Conservation (phyloP, 345 rosid genomes). For the Camelina laxa region DNA sequence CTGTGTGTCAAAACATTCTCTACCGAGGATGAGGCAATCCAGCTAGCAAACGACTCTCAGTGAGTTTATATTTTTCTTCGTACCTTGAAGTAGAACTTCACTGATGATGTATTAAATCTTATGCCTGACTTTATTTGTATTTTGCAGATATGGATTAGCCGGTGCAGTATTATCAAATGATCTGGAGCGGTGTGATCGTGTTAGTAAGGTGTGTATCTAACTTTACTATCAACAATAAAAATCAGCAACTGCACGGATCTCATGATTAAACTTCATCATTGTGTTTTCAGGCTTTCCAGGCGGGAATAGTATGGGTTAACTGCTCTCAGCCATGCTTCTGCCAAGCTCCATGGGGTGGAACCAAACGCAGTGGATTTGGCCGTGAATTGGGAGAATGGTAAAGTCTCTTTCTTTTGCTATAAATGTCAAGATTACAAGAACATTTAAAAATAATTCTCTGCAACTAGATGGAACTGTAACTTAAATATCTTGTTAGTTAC, state of each 20-base stretch:
- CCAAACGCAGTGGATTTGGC: slow-evolving; percentile 96
- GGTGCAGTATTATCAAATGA: slow-evolving; percentile 92
- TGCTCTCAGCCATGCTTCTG: slow-evolving; percentile 98
- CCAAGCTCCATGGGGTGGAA: slow-evolving; percentile 99
- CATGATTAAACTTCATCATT: slow-evolving; percentile 16
- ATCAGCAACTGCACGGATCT: not conserved
- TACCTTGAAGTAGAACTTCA: slow-evolving; percentile 11
- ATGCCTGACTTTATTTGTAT: slow-evolving; percentile 31
- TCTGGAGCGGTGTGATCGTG: slow-evolving; percentile 89
- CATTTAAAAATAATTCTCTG: no score
- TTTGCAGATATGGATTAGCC: slow-evolving; percentile 73
- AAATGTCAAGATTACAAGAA: not conserved
- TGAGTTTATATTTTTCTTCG: slow-evolving; percentile 51
- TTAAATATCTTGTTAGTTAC: slow-evolving; percentile 3
- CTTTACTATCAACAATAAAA: slow-evolving; percentile 1
- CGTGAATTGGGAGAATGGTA: slow-evolving; percentile 98
- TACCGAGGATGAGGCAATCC: slow-evolving; percentile 94
- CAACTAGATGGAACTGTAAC: not conserved
- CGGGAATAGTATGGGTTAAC: slow-evolving; percentile 93
- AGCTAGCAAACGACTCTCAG: slow-evolving; percentile 91
- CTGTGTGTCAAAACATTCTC: slow-evolving; percentile 87
- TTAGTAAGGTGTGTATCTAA: slow-evolving; percentile 69
- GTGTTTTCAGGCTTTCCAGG: slow-evolving; percentile 66
- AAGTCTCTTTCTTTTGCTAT: slow-evolving; percentile 24
- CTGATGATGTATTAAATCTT: slow-evolving; percentile 10